Conservation (phyloP, 192 early-diverging fungal genomes). For the Entomortierella beljakovae region DNA sequence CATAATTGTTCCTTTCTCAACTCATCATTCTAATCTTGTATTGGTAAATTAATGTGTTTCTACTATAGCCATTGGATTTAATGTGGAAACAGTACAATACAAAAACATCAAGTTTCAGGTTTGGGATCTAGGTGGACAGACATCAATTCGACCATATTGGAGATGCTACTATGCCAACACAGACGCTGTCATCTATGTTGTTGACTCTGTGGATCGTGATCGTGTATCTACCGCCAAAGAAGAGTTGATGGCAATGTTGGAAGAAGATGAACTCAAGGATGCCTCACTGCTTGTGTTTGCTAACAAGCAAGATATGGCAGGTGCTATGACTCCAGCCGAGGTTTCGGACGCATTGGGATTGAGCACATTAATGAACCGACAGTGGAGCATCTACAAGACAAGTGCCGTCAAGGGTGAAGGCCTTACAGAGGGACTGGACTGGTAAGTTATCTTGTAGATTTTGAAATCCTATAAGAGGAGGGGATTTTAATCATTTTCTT, state of each 20-base stretch:
- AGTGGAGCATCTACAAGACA: conserved; percentile 96
- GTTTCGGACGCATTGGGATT: conserved; percentile 89
- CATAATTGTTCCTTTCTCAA: too few relatives aligned
- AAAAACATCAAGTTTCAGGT: conserved; percentile 99
- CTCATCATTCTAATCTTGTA: too few relatives aligned
- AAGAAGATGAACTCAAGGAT: conserved; percentile 94
- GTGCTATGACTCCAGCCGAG: conserved; percentile 92
- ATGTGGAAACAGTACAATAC: conserved; percentile 94
- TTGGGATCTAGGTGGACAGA: conserved; percentile 96
- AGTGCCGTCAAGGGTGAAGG: conserved; percentile 96
- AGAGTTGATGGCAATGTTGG: conserved; percentile 93
- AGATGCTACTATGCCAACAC: conserved; percentile 99
- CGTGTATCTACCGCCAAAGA: conserved; percentile 89
- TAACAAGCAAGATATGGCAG: conserved; percentile 98
- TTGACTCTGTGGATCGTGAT: conserved; percentile 93
- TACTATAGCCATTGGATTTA: conserved; percentile 75
- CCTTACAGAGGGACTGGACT: conserved; percentile 91
- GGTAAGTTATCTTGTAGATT: conserved; percentile 65
- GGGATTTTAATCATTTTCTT: not conserved
- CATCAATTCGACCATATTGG: conserved; percentile 95
- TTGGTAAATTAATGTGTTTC: not conserved
- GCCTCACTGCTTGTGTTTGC: conserved; percentile 94
- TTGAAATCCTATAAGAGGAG: too few relatives aligned
- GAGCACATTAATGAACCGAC: conserved; percentile 85
- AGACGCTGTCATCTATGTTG: conserved; percentile 98